These are phyloP conservation scores for Citrullus colocynthis DNA, from an alignment of 306 rosid genomes.

Conservation along the genomic window DNA sequence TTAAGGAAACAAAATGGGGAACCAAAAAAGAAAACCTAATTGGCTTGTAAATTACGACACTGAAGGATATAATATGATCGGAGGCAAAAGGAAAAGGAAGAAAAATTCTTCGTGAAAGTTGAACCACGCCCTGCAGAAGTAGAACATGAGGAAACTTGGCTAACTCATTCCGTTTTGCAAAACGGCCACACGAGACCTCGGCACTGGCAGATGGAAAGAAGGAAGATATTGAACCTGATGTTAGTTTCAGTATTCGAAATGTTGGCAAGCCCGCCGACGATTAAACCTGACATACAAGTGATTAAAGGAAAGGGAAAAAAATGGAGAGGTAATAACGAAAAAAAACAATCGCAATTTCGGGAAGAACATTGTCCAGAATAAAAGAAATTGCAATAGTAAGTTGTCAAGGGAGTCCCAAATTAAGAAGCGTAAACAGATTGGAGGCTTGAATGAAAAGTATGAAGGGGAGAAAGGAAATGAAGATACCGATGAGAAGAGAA, in stretches of 20 bases:
- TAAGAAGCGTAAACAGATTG: background rate
- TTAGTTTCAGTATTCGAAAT: constrained; percentile 75
- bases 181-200: background rate
- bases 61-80: constrained; percentile 95
- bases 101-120: constrained; percentile 96
- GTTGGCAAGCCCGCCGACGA: constrained; percentile 88
- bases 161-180: background rate
- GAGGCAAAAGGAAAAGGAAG: constrained; percentile 91
- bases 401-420: background rate
- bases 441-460: background rate
- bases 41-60: background rate
- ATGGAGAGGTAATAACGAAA: background rate
- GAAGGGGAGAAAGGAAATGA: background rate
- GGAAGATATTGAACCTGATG: constrained; percentile 43
- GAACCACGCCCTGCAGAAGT: constrained; percentile 75
- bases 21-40: background rate
- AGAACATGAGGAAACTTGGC: constrained; percentile 10
- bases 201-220: constrained; percentile 4
- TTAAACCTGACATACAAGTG: constrained; percentile 42
- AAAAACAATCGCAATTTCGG: background rate
- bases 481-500: constrained; percentile 80
- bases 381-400: background rate
- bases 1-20: constrained; percentile 36
- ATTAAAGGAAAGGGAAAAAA: background rate
- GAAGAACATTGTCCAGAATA: background rate